Percentiles rank a stretch among this genome's conserved stretches.
Conservation (phyloP, 305 asterid genomes). For the Fraxinus velutina region DNA sequence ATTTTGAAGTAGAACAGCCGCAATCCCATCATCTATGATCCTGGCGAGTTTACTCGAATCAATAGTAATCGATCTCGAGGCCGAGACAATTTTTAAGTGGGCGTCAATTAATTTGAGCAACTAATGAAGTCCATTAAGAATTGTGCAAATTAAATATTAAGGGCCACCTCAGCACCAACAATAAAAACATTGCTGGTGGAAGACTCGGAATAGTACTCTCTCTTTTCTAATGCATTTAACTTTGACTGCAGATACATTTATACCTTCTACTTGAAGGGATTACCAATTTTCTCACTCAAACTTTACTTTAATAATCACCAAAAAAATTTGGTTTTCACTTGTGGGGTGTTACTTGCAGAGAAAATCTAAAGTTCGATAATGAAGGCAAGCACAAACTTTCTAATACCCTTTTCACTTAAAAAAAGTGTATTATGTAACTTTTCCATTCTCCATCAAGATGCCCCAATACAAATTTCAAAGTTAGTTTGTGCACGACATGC, state of each 20-base stretch:
- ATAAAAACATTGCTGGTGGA: slow-evolving; percentile 23
- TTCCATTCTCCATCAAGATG: background rate
- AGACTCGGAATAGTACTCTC: background rate
- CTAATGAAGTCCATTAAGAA: slow-evolving; percentile 3
- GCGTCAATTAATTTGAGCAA: background rate
- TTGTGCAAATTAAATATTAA: background rate
- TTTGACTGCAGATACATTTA: background rate
- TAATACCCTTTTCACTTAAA: background rate
- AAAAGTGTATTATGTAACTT: background rate
- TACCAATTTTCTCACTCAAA: background rate
- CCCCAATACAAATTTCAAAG: background rate
- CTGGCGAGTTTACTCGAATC: too few species aligned
- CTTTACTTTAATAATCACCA: background rate
- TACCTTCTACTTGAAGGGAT: background rate
- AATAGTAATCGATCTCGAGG: too few species aligned
- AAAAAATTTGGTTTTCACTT: background rate
- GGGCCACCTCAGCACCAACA: slow-evolving; percentile 4
- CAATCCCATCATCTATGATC: too few species aligned
- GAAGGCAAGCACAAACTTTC: background rate
- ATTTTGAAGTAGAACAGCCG: too few species aligned
- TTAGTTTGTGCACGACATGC: background rate
- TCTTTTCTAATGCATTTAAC: background rate
- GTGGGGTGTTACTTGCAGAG: background rate
- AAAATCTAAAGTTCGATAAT: background rate
- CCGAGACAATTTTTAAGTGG: background rate